Base-by-base conservation (phyloP, 116 monocot genomes). In the Zostera marina region DNA sequence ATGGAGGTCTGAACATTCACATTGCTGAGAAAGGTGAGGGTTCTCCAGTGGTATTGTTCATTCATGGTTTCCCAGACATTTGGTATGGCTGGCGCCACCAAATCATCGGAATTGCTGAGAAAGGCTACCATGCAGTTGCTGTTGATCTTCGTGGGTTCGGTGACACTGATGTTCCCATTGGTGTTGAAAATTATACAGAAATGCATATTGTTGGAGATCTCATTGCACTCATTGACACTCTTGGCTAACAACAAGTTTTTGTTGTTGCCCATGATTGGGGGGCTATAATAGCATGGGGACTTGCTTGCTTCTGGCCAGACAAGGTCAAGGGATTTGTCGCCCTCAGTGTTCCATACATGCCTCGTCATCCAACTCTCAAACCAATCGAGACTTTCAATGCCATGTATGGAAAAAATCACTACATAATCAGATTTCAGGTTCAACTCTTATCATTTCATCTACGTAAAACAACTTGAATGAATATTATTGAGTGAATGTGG, bases 1-100 rank as follows among this genome's bases (percentile, higher is more conserved):
- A 90, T 60, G 90, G 90, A 8, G 90, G 90, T 10, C 84, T 90
- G 44, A 72, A 54, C 52, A 84, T 90, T 76, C 90, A 90, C 76
- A 63, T 84, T 2, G 76, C 84, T 16, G 73, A 67, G 67, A 67
- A 67, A 42, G 73, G 73, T 11, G 61, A 61, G 32, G 32, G 32
- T 3, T 2, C 56, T 14, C 73, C 73, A 3, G 67, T 62, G 48
- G 67, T 73, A n/a, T 56, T 67, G 14, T 48, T 72, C 21, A 3
- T 72, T 54, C 72, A 72, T 41, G 85, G 91, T n/a, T 72, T 81
- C 71, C 76, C 76, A 16, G 76, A 81, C 70, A 64, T 73, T 53
- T 81, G 83, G 82, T 79, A 83, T 63, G 61, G 75, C 2, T 83
- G 83, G 83, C 79, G 75, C 48, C 76, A 83, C 73, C 83, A 79